Conservation (phyloP, 1,284 basidiomycete genomes). For the Melanopsichium pennsylvanicum region DNA sequence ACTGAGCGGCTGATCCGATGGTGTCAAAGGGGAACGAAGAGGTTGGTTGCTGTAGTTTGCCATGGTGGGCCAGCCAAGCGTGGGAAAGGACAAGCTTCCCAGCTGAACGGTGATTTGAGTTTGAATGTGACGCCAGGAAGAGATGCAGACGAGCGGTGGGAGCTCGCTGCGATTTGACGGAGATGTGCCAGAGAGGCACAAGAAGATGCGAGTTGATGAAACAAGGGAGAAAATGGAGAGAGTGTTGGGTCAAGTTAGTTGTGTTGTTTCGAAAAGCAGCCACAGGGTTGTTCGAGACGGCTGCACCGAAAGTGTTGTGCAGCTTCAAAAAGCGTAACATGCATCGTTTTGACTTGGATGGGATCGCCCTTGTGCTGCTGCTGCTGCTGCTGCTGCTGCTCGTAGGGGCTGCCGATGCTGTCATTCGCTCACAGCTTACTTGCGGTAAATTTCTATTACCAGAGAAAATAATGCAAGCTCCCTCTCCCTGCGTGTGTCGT, state of each 20-base stretch:
- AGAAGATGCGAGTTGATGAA: neutral
- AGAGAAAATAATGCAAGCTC: too few species aligned
- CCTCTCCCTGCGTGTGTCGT: too few species aligned
- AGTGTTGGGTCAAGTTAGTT: neutral
- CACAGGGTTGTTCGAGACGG: too few species aligned
- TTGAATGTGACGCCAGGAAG: neutral
- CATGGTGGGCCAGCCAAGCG: conserved; percentile 13
- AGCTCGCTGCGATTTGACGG: neutral
- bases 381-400: neutral
- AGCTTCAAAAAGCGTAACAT: conserved; percentile 13
- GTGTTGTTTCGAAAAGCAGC: too few species aligned
- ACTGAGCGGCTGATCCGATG: conserved; percentile 24
- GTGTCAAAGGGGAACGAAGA: conserved; percentile 20
- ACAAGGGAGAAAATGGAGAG: too few species aligned
- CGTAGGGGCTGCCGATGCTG: neutral
- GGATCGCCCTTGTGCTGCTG: conserved; percentile 6
- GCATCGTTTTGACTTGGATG: neutral
- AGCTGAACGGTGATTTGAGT: neutral
- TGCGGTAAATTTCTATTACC: too few species aligned
- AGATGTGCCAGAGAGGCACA: neutral
- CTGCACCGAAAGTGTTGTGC: conserved; percentile 12
- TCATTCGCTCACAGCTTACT: too few species aligned
- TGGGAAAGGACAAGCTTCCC: too few species aligned
- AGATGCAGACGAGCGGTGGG: conserved; percentile 1
- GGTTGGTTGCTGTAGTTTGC: conserved; percentile 26